A percentile compares a stretch with the other conserved stretches of the same genome.
Conservation (phyloP, 2,329 filamentous ascomycete genomes). For the Colletotrichum incanum region DNA sequence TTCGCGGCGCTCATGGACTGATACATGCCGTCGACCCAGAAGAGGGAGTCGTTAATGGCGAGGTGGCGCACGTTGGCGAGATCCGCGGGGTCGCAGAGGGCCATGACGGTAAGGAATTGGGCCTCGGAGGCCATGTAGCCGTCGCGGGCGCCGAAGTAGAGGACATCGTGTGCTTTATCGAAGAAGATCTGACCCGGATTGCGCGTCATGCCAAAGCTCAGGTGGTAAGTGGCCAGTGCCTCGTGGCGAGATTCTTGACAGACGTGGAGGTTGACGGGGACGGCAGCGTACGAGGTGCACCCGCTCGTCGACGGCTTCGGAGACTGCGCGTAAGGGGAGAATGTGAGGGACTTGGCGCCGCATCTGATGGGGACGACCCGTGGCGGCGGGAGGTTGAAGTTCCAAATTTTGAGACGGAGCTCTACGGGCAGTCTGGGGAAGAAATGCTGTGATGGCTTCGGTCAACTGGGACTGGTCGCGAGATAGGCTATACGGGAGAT, state of each 20-base stretch:
- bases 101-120: conserved; percentile 62
- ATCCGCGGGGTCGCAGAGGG: conserved; percentile 59
- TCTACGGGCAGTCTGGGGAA: conserved; percentile 63
- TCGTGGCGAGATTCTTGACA: conserved; percentile 64
- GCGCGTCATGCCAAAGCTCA: conserved; percentile 60
- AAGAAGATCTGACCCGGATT: conserved; percentile 60
- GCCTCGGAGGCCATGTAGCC: conserved; percentile 63
- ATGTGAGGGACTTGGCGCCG: conserved; percentile 51
- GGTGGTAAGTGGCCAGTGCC: conserved; percentile 58
- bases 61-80: conserved; percentile 59
- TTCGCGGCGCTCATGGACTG: conserved; percentile 57
- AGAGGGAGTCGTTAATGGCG: conserved; percentile 63
- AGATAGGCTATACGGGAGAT: conserved; percentile 26
- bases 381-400: conserved; percentile 58
- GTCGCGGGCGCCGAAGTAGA: conserved; percentile 63
- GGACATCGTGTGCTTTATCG: conserved; percentile 58
- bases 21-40: conserved; percentile 54
- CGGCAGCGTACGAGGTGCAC: conserved; percentile 59
- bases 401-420: conserved; percentile 65
- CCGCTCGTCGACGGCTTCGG: conserved; percentile 48
- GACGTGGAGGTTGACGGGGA: conserved; percentile 62
- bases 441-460: conserved; percentile 52
- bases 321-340: conserved; percentile 23
- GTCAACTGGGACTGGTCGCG: conserved; percentile 21
- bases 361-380: conserved; percentile 63